Base-by-base conservation (phyloP, 768 basidiomycete species). In the Solioccasus polychromus region DNA sequence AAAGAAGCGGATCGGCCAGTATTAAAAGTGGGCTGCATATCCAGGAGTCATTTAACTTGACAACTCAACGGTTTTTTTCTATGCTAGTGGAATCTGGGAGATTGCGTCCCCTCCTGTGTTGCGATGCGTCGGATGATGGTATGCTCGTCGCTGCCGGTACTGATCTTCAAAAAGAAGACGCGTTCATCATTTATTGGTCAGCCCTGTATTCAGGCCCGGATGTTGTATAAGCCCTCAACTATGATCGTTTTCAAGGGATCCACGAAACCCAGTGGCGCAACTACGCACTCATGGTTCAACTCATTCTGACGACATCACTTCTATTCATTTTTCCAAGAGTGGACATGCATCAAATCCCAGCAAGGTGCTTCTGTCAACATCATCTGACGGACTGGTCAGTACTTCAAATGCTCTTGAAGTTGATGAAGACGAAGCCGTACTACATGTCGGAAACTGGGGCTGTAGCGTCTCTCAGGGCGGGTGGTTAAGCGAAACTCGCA, bases 231-330 rank as follows among this genome's bases (percentile, higher is more conserved):
- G n/a, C 38, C 20, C 19, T 45, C 11, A 42, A n/a, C n/a, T n/a
- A 37, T 46, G 14, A 24, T 35, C 20, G 8, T 19, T 30, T 44
- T 40, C 36, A 58, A 92, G 91, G 90, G 93, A 97, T 63, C 85
- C 85, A 17, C 80, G 93, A n/a, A 79, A 82, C 43, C 81, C 91
- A 9, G 73, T 71, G 2, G 73, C 77, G 1, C 86, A 85, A 4
- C 60, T 91, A 2, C 80, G 88, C 25, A 73, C 71, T n/a, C 92
- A 96, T 64, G 70, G 79, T 4, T 89, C 87, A 3, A 92, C 91
- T 0, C 93, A 97, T 59, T 94, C 92, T 3, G 93, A 97, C 64
- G 93, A 97, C 59, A 80, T 97, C 45, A 95, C 93, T 0, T 73
- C 79, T 5, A 64, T 95, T 0, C 76, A 78, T 42, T 88, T 88